Conservation (phyloP, 352 stramenopile species). For the Phytopythium mirpurense region DNA sequence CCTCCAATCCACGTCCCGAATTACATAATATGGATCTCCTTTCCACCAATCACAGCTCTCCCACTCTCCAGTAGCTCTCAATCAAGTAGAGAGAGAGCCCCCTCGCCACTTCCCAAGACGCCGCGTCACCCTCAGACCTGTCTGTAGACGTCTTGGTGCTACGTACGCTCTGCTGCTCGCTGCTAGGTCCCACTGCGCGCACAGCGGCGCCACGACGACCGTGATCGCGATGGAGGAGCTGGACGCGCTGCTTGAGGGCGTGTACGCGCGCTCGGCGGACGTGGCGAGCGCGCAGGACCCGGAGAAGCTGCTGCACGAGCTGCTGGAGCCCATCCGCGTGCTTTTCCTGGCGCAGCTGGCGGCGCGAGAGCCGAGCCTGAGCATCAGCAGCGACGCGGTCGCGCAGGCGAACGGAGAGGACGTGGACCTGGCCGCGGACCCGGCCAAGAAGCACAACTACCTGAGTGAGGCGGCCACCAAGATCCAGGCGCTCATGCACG, state of each 20-base stretch:
- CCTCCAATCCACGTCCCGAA: neutral
- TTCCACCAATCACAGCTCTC: neutral
- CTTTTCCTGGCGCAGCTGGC: constrained; percentile 29
- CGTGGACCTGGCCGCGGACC: neutral
- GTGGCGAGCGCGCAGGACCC: constrained; percentile 34
- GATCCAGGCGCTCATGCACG: constrained; percentile 28
- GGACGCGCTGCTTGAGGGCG: constrained; percentile 49
- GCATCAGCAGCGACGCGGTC: constrained; percentile 19
- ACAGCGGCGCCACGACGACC: neutral
- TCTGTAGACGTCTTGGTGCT: too few relatives aligned
- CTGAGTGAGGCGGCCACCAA: constrained; percentile 28
- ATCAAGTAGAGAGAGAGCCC: neutral
- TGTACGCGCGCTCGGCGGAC: constrained; percentile 36
- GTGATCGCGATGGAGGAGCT: constrained; percentile 38
- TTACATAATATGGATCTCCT: neutral
- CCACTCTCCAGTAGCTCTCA: neutral
- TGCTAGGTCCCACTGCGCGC: neutral
- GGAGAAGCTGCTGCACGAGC: constrained; percentile 25
- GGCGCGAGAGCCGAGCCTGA: constrained; percentile 9
- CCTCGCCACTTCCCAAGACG: constrained; percentile 1
- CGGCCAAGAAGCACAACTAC: constrained; percentile 14
- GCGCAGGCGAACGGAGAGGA: constrained; percentile 3
- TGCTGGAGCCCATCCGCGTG: constrained; percentile 48
- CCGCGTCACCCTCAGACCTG: neutral
- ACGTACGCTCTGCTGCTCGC: too few relatives aligned